Evolutionary conservation across 1,284 basidiomycete species (phyloP), one percentile per base, ranked within the genome.

Genomic region (Heterobasidion annosum): DNA sequence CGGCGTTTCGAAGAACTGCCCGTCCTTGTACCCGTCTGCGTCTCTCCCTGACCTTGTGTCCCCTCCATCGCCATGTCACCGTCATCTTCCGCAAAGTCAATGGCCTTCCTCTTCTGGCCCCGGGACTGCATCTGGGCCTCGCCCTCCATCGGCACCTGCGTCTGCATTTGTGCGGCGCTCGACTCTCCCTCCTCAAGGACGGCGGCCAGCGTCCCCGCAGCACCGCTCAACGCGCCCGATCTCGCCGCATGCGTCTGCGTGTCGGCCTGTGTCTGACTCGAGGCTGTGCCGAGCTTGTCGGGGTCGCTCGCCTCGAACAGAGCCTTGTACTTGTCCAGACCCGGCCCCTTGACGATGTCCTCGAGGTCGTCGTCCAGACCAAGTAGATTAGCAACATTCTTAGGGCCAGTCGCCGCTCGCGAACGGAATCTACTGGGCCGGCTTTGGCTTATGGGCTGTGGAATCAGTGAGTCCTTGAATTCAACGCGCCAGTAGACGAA

Each of bases 271-370:
- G 69, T 71, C 62, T 32, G 49, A 51, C 56, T 51, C 61, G 60
- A 44, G 59, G 52, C 15, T 62, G 13, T 16, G 19, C 34, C 57
- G 8, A 67, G 54, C 33, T 68, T 72, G 55, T 76, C 74, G 12
- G 81, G 83, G 62, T 85, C 73, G 52, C 73, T 85, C 25, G 77
- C 78, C 12, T 89, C 85, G 57, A 86, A 89, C 3, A 89, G 71
- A 0, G 78, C 78, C 61, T 81, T 85, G 68, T 82, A 87, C 63
- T 80, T 85, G 63, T 88, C 87, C 19, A 81, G 66, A 2, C 59
- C 50, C 40, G 81, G 76, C 0, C 83, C 81, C 59, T 84, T 78
- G 1, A 52, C 74, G 49, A 69, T 66, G 3, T 53, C 61, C 25
- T 56, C 61, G 57, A 66, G 63, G 48, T 63, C 59, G 3, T 62